Conservation (phyloP, 371 early-diverging fungal genomes). For the Gilbertella persicaria region DNA sequence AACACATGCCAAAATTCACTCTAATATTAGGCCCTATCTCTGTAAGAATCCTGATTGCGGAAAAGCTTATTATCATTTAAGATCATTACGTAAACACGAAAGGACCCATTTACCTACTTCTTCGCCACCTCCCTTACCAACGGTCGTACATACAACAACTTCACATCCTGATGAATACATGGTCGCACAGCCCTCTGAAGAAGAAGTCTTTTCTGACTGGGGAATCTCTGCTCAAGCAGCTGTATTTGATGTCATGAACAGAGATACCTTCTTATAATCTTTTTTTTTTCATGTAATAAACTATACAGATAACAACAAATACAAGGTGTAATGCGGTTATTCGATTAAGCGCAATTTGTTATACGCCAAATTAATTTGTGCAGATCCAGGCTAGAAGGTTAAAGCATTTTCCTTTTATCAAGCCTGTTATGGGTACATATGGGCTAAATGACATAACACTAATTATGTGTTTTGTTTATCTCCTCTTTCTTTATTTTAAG, state of each 20-base stretch:
- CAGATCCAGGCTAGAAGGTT: too few relatives aligned
- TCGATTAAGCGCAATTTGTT: too few relatives aligned
- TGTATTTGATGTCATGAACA: constrained; percentile 21
- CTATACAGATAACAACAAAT: too few relatives aligned
- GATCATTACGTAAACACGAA: constrained; percentile 72
- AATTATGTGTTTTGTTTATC: too few relatives aligned
- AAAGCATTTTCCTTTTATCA: too few relatives aligned
- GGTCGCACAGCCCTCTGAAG: constrained; percentile 1
- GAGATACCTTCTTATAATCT: constrained; percentile 4
- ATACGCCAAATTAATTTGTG: too few relatives aligned
- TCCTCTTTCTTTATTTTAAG: too few relatives aligned
- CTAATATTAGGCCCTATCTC: constrained; percentile 65
- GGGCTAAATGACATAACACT: too few relatives aligned
- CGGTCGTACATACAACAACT: constrained; percentile 9
- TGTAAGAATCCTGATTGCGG: constrained; percentile 57
- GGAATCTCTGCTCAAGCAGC: constrained; percentile 23
- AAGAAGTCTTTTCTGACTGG: constrained; percentile 22
- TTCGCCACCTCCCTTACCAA: constrained; percentile 11
- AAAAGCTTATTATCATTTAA: constrained; percentile 71
- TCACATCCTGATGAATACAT: constrained; percentile 10
- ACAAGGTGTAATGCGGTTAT: too few relatives aligned
- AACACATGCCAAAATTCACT: constrained; percentile 83
- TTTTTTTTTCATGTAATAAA: too few relatives aligned
- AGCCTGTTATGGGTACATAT: too few relatives aligned
- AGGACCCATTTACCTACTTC: constrained; percentile 33